Percentiles rank a stretch among this genome's conserved stretches.
Conservation (phyloP, 2,329 filamentous ascomycete genomes). For the Penicillium sp. region DNA sequence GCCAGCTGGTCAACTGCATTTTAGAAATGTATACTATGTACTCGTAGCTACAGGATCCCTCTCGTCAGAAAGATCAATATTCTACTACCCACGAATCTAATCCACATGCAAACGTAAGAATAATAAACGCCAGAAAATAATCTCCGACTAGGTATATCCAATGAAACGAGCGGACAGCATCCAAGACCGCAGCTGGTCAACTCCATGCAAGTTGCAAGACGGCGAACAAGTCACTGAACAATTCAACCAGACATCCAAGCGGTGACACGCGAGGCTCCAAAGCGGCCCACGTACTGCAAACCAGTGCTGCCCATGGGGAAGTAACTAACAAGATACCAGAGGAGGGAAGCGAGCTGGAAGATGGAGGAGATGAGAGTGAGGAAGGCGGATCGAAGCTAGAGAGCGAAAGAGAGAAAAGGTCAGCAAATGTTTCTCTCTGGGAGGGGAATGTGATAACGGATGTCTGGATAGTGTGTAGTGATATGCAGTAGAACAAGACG, state of each 20-base stretch:
- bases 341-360: constrained; percentile 73
- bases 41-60: background rate
- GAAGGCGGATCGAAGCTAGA: constrained; percentile 74
- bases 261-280: constrained; percentile 77
- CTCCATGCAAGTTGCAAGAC: background rate
- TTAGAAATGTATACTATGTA: background rate
- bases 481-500: constrained; percentile 10
- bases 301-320: constrained; percentile 95
- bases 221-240: background rate
- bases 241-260: constrained; percentile 77
- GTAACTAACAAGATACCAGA: constrained; percentile 96
- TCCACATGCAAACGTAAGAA: background rate
- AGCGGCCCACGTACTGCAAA: constrained; percentile 77
- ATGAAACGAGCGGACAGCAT: background rate
- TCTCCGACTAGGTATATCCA: background rate
- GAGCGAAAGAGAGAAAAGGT: constrained; percentile 18
- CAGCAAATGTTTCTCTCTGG: constrained; percentile 14
- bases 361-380: constrained; percentile 82
- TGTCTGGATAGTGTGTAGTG: constrained; percentile 1
- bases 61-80: background rate
- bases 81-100: background rate
- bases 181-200: background rate
- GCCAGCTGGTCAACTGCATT: background rate
- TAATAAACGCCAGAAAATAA: background rate
- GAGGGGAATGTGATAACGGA: background rate